These are phyloP conservation scores for Pugionium cornutum DNA, from an alignment of 345 rosid species.

Conservation along the genomic window DNA sequence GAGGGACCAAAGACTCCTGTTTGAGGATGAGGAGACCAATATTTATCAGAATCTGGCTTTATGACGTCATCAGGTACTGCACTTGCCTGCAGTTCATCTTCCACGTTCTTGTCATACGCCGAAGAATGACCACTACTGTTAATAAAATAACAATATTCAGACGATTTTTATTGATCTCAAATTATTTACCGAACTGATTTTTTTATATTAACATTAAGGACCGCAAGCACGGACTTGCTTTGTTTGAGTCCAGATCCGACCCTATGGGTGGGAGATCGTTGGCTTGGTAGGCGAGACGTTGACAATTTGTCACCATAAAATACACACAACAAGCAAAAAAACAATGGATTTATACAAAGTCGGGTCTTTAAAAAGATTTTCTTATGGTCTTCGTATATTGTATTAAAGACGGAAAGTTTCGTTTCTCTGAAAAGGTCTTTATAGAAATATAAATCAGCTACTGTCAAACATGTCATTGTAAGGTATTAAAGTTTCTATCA, in stretches of 20 bases:
- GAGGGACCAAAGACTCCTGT: conserved; percentile 93
- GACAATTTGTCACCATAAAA: conserved; percentile 6
- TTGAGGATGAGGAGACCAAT: conserved; percentile 94
- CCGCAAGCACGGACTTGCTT: too few relatives aligned
- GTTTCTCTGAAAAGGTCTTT: neutral
- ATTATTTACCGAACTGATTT: too few relatives aligned
- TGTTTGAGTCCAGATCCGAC: too few relatives aligned
- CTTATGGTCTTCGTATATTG: conserved; percentile 5
- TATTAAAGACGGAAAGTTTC: conserved; percentile 27
- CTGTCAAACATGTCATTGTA: conserved; percentile 33
- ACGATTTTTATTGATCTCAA: neutral
- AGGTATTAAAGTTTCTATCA: conserved; percentile 7
- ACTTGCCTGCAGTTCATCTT: conserved; percentile 54
- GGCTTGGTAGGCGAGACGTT: conserved; percentile 21
- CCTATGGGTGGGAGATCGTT: conserved; percentile 33
- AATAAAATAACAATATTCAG: neutral
- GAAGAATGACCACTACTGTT: conserved; percentile 58
- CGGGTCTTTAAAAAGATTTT: neutral
- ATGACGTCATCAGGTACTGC: conserved; percentile 75
- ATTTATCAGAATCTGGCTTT: conserved; percentile 61
- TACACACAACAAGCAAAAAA: conserved; percentile 6
- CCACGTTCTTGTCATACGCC: conserved; percentile 80
- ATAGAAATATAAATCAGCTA: conserved; percentile 16
- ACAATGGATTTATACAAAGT: neutral
- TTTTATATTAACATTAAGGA: too few relatives aligned